Evolutionary conservation across 2,329 filamentous ascomycete species (phyloP), one percentile per base, ranked within the genome.

Genomic region (Colletotrichum sp.): DNA sequence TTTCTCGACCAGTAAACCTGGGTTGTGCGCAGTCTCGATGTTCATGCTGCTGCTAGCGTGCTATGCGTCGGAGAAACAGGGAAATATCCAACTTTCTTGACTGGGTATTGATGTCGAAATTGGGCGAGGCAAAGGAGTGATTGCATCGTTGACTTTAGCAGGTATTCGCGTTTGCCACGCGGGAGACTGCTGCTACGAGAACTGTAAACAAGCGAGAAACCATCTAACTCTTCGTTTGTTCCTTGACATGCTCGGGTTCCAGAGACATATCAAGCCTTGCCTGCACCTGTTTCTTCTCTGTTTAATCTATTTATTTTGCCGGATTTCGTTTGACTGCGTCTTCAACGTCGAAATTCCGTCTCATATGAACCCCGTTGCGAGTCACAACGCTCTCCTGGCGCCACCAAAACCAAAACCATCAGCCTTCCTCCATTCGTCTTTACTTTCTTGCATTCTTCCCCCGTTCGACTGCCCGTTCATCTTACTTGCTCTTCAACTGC

Each of bases 291-390:
- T 48, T 12, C 11, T 1, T n/a, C 0, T 13, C n/a, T 52, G 4
- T 1, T 8, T 52, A 13, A 1, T 0, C 7, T 16, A 0, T 1
- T 8, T 15, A 39, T 39, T 39, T 39, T 8, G 34, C n/a, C 0
- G 44, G n/a, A 22, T 22, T 22, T n/a, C n/a, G 44, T 7, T 22
- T 9, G 44, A 5, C 5, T 22, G 44, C 44, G n/a, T 52, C 44
- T 52, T 13, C 6, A 5, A 52, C 6, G 11, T 52, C 44, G n/a
- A 12, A 13, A 22, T 48, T n/a, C 44, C 44, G 12, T 52, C 44
- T 52, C 44, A 52, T 22, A 52, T 12, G 44, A 22, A 25, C 44
- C n/a, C 19, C 19, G 39, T 11, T 44, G 5, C 19, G 9, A 44
- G 9, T 4, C 11, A n/a, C 39, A 19, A 13, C 44, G 44, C 44